Percentiles rank a stretch among this genome's conserved stretches.
phyloP scores from a whole-genome alignment of 139 green algal species.

The Dunaliella sp. region DNA sequence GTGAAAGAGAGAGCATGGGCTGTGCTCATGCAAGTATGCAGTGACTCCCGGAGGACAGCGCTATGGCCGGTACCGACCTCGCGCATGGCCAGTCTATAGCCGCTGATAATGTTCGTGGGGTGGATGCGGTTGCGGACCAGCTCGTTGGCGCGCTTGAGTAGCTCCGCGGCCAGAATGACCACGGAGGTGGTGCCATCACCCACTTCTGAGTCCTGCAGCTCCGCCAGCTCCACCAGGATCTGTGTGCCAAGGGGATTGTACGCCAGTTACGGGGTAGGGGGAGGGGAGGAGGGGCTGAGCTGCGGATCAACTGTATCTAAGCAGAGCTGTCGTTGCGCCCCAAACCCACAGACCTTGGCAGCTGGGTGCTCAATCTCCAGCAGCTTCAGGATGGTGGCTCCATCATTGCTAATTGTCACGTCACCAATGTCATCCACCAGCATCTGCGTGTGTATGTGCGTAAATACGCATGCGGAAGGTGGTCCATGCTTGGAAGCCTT shows the following conservation, averaged over 20 bases:
- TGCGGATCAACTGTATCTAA: too few species aligned
- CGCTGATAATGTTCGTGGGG: conserved; percentile 96
- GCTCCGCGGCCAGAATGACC: conserved; percentile 96
- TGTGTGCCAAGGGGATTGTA: conserved; percentile 34
- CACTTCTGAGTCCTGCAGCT: conserved; percentile 98
- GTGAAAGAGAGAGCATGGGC: too few species aligned
- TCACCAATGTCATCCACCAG: conserved; percentile 99
- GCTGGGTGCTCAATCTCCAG: conserved; percentile 98
- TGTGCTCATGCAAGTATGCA: too few species aligned
- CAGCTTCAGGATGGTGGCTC: conserved; percentile 97
- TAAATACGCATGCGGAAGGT: neutral
- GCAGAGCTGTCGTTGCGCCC: neutral
- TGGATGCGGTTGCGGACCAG: conserved; percentile 96
- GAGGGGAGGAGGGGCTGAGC: neutral
- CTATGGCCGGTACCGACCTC: conserved; percentile 74
- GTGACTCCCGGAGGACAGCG: too few species aligned
- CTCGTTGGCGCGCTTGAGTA: conserved; percentile 92
- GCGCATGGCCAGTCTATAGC: conserved; percentile 93
- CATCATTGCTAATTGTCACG: conserved; percentile 99
- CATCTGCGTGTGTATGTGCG: conserved; percentile 74
- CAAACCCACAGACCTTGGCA: conserved; percentile 79
- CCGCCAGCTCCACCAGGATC: conserved; percentile 98
- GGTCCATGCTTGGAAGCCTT: neutral
- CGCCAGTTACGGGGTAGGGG: neutral
- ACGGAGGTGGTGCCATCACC: conserved; percentile 98